Conservation (phyloP, 768 basidiomycete species). For the Amanita molliuscula region DNA sequence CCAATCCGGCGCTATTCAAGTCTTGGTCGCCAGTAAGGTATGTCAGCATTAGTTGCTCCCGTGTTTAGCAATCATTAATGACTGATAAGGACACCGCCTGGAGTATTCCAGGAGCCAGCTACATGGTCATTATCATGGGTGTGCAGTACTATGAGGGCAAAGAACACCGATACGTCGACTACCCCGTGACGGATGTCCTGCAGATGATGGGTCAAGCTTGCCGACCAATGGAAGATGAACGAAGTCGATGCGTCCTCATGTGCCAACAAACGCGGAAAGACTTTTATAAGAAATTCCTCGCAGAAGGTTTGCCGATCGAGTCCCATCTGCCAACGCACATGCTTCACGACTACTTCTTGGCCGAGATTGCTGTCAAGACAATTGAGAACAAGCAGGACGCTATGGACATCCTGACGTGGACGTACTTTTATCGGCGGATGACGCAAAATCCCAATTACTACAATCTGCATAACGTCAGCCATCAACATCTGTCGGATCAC, state of each 20-base stretch:
- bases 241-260: constrained; percentile 93
- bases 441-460: constrained; percentile 97
- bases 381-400: constrained; percentile 99
- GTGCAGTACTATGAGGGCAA: constrained; percentile 95
- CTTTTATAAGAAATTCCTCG: constrained; percentile 98
- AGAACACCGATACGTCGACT: constrained; percentile 96
- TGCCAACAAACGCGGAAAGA: constrained; percentile 97
- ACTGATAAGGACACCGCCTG: constrained; percentile 78
- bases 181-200: constrained; percentile 95
- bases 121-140: constrained; percentile 99
- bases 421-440: constrained; percentile 95
- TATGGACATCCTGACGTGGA: constrained; percentile 98
- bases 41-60: constrained; percentile 8
- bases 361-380: constrained; percentile 96
- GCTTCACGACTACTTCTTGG: constrained; percentile 95
- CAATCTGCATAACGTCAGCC: constrained; percentile 89
- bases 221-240: constrained; percentile 78
- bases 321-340: constrained; percentile 85
- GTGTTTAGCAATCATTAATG: background rate
- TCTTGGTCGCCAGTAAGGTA: constrained; percentile 90
- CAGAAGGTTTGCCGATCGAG: constrained; percentile 96
- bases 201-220: constrained; percentile 99
- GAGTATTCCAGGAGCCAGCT: constrained; percentile 87
- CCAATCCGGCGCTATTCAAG: constrained; percentile 89
- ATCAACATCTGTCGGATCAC: constrained; percentile 92